Evolutionary conservation across 331 rosid species (phyloP).

Genomic region (Prunus yedoensis): DNA sequence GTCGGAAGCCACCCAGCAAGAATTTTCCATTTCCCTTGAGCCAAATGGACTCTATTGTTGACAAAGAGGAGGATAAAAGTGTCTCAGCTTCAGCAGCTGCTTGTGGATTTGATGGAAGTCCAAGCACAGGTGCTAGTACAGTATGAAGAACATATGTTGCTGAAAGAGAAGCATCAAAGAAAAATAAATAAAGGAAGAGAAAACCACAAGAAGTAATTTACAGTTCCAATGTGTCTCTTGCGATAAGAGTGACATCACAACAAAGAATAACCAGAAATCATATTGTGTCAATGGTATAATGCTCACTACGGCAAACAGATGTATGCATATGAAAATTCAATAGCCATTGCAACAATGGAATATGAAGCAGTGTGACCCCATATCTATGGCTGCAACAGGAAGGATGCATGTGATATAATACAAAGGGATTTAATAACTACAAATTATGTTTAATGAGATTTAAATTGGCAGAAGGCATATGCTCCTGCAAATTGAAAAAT

Average conservation of each 20-base stretch:
- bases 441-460: not conserved
- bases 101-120: conserved; percentile 45
- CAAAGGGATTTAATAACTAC: not conserved
- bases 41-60: conserved; percentile 70
- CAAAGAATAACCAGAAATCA: conserved; percentile 12
- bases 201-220: conserved; percentile 11
- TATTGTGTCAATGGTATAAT: not conserved
- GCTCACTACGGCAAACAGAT: not conserved
- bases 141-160: conserved; percentile 50
- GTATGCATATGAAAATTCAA: not conserved
- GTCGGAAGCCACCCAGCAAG: conserved; percentile 49
- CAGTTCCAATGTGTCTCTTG: not conserved
- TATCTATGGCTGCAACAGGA: not conserved
- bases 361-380: not conserved
- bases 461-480: not conserved
- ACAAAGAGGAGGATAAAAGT: conserved; percentile 61
- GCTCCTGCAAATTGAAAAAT: not conserved
- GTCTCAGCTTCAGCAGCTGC: conserved; percentile 73
- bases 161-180: conserved; percentile 34
- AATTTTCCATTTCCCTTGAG: conserved; percentile 54
- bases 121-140: conserved; percentile 67
- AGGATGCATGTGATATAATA: not conserved
- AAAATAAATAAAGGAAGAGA: conserved; percentile 14
- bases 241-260: not conserved
- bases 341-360: not conserved